These are phyloP conservation scores for Carallia brachiata DNA, from an alignment of 345 rosid genomes.

Conservation along the genomic window DNA sequence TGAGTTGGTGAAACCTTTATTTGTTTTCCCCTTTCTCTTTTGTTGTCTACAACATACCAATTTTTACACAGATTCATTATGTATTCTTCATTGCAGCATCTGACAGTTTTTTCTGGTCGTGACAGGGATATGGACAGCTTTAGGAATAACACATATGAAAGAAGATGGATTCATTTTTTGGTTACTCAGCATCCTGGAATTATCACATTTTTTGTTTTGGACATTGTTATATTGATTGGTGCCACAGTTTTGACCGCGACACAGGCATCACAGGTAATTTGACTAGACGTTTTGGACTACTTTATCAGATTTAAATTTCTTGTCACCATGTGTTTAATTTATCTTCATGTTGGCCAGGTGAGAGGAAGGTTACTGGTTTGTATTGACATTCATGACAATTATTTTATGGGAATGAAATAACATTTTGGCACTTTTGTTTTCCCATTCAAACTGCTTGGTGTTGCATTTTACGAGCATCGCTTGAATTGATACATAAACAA, in stretches of 20 bases:
- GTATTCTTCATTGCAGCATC: neutral
- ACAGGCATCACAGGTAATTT: constrained; percentile 74
- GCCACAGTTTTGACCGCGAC: constrained; percentile 55
- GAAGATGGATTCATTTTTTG: constrained; percentile 61
- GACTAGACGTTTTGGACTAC: neutral
- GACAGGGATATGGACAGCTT: constrained; percentile 68
- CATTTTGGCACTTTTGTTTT: neutral
- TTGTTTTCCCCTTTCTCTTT: neutral
- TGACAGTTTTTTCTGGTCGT: constrained; percentile 14
- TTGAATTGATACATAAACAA: no score
- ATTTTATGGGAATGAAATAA: neutral
- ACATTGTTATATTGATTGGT: constrained; percentile 48
- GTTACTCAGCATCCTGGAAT: constrained; percentile 64
- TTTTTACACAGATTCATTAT: neutral
- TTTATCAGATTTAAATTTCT: neutral
- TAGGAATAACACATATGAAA: constrained; percentile 32
- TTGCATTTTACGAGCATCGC: neutral
- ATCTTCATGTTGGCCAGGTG: neutral
- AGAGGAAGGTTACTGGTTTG: neutral
- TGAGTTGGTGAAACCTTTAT: constrained; percentile 3
- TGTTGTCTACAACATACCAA: neutral
- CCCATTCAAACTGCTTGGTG: neutral
- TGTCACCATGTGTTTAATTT: neutral
- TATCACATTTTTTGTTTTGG: constrained; percentile 58
- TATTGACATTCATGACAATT: neutral